Evolutionary conservation across 345 rosid species (phyloP).

Genomic region (Citrus maxima): DNA sequence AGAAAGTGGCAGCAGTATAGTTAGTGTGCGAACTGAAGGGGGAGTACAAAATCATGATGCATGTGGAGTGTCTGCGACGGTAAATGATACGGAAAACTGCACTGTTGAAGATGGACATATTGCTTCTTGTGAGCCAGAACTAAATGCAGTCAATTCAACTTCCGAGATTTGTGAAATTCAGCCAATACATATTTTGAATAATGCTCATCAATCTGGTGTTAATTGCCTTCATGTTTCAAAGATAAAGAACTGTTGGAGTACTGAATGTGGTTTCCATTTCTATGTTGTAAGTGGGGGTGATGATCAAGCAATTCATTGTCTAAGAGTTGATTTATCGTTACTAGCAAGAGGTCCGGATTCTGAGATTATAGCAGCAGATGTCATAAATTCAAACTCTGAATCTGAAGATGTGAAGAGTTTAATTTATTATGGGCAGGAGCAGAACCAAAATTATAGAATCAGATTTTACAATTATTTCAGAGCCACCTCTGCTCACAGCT

Average conservation of each 20-base stretch:
- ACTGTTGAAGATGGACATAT: conserved; percentile 20
- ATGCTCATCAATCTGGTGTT: conserved; percentile 83
- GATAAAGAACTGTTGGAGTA: conserved; percentile 26
- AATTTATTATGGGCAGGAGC: conserved; percentile 23
- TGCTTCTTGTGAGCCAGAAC: conserved; percentile 26
- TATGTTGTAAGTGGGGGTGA: conserved; percentile 83
- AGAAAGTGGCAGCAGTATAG: conserved; percentile 19
- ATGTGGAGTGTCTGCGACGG: conserved; percentile 15
- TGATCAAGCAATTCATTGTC: conserved; percentile 84
- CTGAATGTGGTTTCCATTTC: conserved; percentile 34
- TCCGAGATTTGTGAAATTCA: conserved; percentile 50
- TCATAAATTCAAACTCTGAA: conserved; percentile 10
- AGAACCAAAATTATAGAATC: conserved; percentile 35
- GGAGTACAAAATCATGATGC: conserved; percentile 14
- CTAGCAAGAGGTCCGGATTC: conserved; percentile 18
- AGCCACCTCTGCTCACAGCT: conserved; percentile 70
- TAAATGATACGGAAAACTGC: conserved; percentile 14
- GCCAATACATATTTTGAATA: conserved; percentile 51
- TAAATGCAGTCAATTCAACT: conserved; percentile 27
- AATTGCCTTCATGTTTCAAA: conserved; percentile 76
- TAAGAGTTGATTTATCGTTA: conserved; percentile 37
- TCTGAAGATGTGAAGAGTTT: conserved; percentile 20
- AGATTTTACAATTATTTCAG: conserved; percentile 38
- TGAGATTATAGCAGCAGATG: conserved; percentile 10
- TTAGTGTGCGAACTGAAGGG: conserved; percentile 17